Evolutionary conservation across 441 rosid species (phyloP), one percentile per base, ranked within the genome.

Genomic region (Populus tomentosa): DNA sequence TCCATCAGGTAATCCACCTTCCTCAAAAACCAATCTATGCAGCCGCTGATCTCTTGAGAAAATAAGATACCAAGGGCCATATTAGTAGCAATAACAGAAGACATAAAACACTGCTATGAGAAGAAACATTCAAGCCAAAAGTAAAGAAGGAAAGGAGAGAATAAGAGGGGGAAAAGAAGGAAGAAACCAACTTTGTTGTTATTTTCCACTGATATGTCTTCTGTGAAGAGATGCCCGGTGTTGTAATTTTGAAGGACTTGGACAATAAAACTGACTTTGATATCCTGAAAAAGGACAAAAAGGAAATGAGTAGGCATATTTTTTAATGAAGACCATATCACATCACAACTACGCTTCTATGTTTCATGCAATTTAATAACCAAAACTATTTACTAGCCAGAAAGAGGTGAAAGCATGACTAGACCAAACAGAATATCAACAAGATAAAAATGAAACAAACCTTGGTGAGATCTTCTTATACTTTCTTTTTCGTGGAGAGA

Each of bases 1-100:
- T 74, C 96, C 96, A 87, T 91, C 96, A 64, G 92, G 94, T 82
- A 91, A 84, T 80, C 94, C 94, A 89, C 78, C 88, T 75, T 90
- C 86, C 77, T 89, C 96, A 82, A 91, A 91, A 77, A 91, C 90
- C 85, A 91, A 80, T 81, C 84, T 90, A 82, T 91, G 96, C 86
- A 91, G 73, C 67, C 87, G 80, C 88, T 91, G 96, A 82, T 91
- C 94, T 84, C 96, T 91, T 78, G 64, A 80, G 81, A 69, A 62
- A 74, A 69, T 32, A 75, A 78, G 33, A 71, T 70, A 23, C n/a
- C 30, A 80, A 76, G 26, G 73, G 64, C 71, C 64, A 74, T 66
- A 73, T 79, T 59, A 53, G 26, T 77, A 16, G 18, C 75, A 74
- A 84, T 33, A 33, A 69, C 14, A 46, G 69, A 76, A 65, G 71